A percentile compares a stretch with the other conserved stretches of the same genome.
Conservation (phyloP, 1,284 basidiomycete species). For the Marasmius oreades region DNA sequence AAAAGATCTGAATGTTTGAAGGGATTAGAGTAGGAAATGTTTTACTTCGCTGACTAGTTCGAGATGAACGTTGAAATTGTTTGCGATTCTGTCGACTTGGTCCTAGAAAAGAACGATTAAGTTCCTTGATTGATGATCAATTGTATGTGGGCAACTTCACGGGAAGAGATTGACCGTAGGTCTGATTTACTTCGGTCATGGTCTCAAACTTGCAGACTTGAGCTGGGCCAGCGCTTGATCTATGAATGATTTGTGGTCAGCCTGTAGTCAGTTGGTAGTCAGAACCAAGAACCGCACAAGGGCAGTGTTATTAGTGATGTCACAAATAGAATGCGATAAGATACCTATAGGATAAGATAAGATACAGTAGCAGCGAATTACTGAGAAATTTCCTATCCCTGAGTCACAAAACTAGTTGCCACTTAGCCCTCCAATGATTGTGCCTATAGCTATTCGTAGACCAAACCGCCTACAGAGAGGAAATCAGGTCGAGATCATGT, state of each 20-base stretch:
- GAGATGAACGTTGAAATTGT: constrained; percentile 59
- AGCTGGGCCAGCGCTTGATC: not conserved
- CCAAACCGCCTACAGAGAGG: too few species aligned
- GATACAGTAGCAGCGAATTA: too few species aligned
- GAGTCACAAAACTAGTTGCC: too few species aligned
- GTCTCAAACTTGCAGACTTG: not conserved
- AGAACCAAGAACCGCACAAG: not conserved
- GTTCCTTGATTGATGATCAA: constrained; percentile 8
- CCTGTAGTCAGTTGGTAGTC: not conserved
- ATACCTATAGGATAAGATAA: too few species aligned
- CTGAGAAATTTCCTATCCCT: too few species aligned
- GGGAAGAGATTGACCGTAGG: constrained; percentile 48
- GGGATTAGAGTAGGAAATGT: not conserved
- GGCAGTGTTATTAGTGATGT: not conserved
- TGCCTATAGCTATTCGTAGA: too few species aligned
- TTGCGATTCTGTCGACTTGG: constrained; percentile 51
- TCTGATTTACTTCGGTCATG: constrained; percentile 21
- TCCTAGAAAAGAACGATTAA: constrained; percentile 35
- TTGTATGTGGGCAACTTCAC: constrained; percentile 27
- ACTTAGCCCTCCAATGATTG: too few species aligned
- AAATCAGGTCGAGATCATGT: too few species aligned
- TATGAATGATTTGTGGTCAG: not conserved
- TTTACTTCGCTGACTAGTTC: constrained; percentile 62
- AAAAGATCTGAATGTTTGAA: constrained; percentile 6
- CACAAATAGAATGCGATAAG: not conserved